Evolutionary conservation across 805 yeast species (phyloP).

Genomic region (Ogataea henricii): DNA sequence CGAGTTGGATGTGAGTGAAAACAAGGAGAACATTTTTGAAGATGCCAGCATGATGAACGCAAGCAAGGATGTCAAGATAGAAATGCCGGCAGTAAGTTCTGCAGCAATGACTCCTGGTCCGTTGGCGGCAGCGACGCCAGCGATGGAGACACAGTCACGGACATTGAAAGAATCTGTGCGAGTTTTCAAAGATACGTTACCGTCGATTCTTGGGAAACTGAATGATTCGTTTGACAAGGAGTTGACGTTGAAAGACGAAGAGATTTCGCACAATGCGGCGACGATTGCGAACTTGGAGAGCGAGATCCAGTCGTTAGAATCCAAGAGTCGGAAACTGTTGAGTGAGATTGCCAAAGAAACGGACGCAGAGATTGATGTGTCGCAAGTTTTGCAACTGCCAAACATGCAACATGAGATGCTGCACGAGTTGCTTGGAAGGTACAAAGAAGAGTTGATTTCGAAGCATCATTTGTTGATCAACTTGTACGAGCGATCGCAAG

Average conservation of each 20-base stretch:
- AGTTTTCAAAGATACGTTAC: constrained; percentile 23
- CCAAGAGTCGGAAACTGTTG: constrained; percentile 22
- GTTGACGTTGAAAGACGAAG: constrained; percentile 50
- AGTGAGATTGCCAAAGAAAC: constrained; percentile 20
- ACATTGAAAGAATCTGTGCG: constrained; percentile 20
- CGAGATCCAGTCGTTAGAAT: constrained; percentile 37
- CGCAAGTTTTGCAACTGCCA: constrained; percentile 15
- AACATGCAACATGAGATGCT: constrained; percentile 29
- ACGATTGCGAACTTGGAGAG: constrained; percentile 43
- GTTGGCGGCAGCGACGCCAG: not conserved
- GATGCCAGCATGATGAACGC: constrained; percentile 21
- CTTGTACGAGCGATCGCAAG: constrained; percentile 59
- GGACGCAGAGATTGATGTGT: constrained; percentile 24
- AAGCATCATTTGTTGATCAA: constrained; percentile 40
- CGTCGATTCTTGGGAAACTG: constrained; percentile 23
- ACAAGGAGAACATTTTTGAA: constrained; percentile 50
- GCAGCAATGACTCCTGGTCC: not conserved
- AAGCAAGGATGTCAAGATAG: not conserved
- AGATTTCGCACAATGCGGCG: constrained; percentile 48
- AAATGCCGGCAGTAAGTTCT: constrained; percentile 4
- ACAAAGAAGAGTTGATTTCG: constrained; percentile 22
- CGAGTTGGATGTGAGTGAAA: constrained; percentile 42
- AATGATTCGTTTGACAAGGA: constrained; percentile 29
- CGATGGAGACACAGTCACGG: not conserved
- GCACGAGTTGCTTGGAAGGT: constrained; percentile 10